Base-by-base conservation (phyloP, 306 rosid genomes). In the Spatholobus suberectus region DNA sequence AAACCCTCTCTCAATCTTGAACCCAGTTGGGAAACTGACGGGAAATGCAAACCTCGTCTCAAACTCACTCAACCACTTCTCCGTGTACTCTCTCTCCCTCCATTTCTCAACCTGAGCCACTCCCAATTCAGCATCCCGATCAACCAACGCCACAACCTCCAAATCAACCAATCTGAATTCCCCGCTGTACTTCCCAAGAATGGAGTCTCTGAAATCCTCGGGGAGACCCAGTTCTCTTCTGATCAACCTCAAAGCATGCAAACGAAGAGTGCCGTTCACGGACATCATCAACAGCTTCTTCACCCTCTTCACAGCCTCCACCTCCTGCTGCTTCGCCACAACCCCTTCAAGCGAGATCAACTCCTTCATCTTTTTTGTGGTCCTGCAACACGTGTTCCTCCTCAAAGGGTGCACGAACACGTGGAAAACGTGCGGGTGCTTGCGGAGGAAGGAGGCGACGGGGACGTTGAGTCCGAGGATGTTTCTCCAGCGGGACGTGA, bases 1-100 rank as follows among this genome's bases (percentile, higher is more conserved):
- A 63, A 73, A 91, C 41, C 97, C 98, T 43, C 82, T 75, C 75
- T 85, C 85, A 11, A 89, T 85, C 81, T 65, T 86, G 81, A 85
- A 91, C 57, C 96, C 96, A 2, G 95, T 92, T 4, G 97, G 97
- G 73, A 92, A 85, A 78, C 76, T 82, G 6, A 90, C 73, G 3
- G 96, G 97, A 86, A 92, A 94, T 14, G 96, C 93, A 73, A 86
- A 89, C 81, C 80, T 87, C 0, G 91, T 89, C 86, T 94, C 96
- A 44, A 89, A 90, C 52, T 92, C 97, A 78, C 96, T 92, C 80
- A 94, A 82, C 97, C 98, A 94, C 71, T 94, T 92, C 87, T 94
- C 96, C 73, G 51, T 85, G 24, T 85, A 92, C 83, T 92, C 98
- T 75, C 58, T 84, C 82, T 92, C 90, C 85, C 96, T 89, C 96